Base-by-base conservation (phyloP, 2,329 filamentous ascomycete genomes). In the Sclerotinia sclerotiorum region DNA sequence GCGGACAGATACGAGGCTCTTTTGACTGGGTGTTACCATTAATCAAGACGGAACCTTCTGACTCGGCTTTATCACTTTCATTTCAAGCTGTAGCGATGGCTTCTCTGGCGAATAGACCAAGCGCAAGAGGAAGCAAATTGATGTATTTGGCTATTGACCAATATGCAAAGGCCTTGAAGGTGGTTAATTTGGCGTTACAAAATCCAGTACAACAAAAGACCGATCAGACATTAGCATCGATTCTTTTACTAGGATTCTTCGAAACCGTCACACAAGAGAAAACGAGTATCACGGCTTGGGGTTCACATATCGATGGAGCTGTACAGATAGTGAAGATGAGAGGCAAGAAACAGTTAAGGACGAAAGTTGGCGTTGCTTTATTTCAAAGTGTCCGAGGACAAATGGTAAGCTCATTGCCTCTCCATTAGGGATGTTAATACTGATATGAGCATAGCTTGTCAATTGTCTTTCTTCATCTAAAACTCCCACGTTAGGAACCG, bases 251-350 rank as follows among this genome's bases (percentile, higher is more conserved):
- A 35, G 85, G 86, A 0, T 79, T 88, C 29, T 90, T 87, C 70
- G 87, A 89, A 73, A 77, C 74, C 1, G 72, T 88, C 56, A 83
- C 83, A 0, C 83, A 84, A 17, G 84, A 82, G 69, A 82, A 84
- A 65, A 78, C 85, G 62, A 84, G 82, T 46, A 83, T 84, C 74
- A 79, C 84, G 67, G 85, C 86, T 1, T 89, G 87, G 87, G 85
- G 85, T 5, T 86, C 86, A 13, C 87, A 89, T 72, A 83, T 86
- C n/a, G 84, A 88, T 69, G 87, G 86, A 3, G 87, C 87, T n/a
- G 83, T 88, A 44, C 84, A 87, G 71, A 79, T 89, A 1, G 84
- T 87, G 65, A 86, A 84, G 74, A 81, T 83, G 13, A 82, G 87
- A 57, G 85, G 86, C 5, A 83, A 81, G 72, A 82, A 84, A 70